Evolutionary conservation across 148 eudicot species (phyloP), one percentile per base, ranked within the genome.

Genomic region (Nepenthes gracilis): DNA sequence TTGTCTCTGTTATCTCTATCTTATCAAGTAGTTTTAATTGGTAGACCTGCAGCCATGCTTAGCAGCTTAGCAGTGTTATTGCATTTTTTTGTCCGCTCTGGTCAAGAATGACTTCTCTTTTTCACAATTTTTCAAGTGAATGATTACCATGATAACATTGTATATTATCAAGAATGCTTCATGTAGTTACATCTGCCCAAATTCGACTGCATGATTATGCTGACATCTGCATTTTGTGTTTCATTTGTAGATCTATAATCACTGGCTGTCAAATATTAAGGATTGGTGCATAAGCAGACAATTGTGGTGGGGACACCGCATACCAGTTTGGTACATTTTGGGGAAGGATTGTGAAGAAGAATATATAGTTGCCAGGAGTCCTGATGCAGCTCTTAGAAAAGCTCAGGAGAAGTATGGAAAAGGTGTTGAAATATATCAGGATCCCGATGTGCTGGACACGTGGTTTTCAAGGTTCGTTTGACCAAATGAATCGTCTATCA

Each of bases 261-360:
- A 86, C 61, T 93, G 99, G 99, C 81, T 93, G 33, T 83, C 95
- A 54, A 93, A 89, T 78, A 93, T 89, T 72, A 89, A 86, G 72
- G 99, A 93, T 72, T 93, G 99, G 99, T 93, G 99, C 71, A 89
- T 93, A 75, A 89, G 97, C 78, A 80, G 99, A 64, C 99, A 93
- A 55, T 60, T 93, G 54, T 93, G 99, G 99, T 93, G 99, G 99
- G 99, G 99, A 43, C 99, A 93, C 70, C 91, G 95, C 14, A 86
- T 93, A 69, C 99, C 99, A 63, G 99, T 89, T 64, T 93, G 99
- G 99, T 93, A 93, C 64, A 74, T 93, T 33, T 89, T 73, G 64
- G 99, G 97, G 45, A 84, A 81, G 73, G 95, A 93, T 63, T 69
- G 72, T 65, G 97, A 89, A 64, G 95, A 89, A 71, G 99, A 89